Evolutionary conservation across 495 filamentous ascomycete species (phyloP).

Genomic region (Lasiosphaeria miniovina): DNA sequence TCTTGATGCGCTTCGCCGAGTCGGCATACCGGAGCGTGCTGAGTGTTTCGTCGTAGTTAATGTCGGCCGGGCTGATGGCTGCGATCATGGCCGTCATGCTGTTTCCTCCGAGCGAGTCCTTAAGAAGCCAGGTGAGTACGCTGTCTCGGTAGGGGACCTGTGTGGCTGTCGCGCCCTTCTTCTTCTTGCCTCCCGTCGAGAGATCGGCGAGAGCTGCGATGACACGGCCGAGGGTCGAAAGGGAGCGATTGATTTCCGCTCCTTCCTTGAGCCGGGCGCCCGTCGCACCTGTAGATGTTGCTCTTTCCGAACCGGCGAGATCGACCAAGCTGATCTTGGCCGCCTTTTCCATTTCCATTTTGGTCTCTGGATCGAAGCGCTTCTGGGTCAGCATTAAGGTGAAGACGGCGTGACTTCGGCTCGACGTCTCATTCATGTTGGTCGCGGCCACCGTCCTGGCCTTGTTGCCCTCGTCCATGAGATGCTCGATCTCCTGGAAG

Average conservation of each 20-base stretch:
- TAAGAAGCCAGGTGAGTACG: constrained; percentile 92
- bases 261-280: constrained; percentile 96
- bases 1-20: constrained; percentile 98
- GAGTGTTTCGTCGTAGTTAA: constrained; percentile 98
- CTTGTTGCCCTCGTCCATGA: constrained; percentile 99
- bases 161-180: constrained; percentile 51
- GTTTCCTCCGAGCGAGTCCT: constrained; percentile 96
- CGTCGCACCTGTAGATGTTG: constrained; percentile 91
- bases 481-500: constrained; percentile 90
- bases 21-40: constrained; percentile 96
- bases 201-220: constrained; percentile 95
- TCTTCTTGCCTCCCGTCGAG: constrained; percentile 75
- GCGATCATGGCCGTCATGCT: constrained; percentile 99
- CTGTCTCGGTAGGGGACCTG: constrained; percentile 98
- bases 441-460: constrained; percentile 96
- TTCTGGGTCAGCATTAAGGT: constrained; percentile 95
- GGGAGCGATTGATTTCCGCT: constrained; percentile 95
- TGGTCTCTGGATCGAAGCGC: constrained; percentile 85
- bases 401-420: constrained; percentile 96
- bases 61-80: constrained; percentile 95
- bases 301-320: constrained; percentile 95
- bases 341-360: constrained; percentile 95
- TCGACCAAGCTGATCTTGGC: constrained; percentile 98
- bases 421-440: constrained; percentile 99
- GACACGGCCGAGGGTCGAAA: constrained; percentile 95